Evolutionary conservation across 2,329 filamentous ascomycete species (phyloP), one percentile per base, ranked within the genome.

Genomic region (Nothopassalora personata): DNA sequence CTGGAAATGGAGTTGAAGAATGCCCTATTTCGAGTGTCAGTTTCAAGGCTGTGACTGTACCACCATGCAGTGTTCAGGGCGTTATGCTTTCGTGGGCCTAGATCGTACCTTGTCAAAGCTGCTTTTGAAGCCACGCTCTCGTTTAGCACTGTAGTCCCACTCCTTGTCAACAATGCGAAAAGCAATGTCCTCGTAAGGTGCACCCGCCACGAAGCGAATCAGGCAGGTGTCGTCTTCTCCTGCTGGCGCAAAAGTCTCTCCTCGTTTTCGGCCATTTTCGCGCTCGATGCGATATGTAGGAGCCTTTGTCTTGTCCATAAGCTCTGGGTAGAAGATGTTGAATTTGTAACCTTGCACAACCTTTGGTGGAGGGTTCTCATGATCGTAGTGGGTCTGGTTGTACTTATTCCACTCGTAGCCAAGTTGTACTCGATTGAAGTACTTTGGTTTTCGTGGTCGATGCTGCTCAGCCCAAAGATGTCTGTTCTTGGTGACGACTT

Each of bases 321-420:
- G 84, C 68, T 99, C 94, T 0, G 94, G 94, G 71, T 99, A 99
- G 77, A 99, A 99, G 54, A 99, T 93, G 77, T 99, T 97, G 82
- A 99, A 99, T 74, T 96, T 97, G 81, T 99, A 99, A 58, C 94
- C 94, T 74, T 99, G 94, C 10, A 99, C 94, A 6, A 99, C 93
- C 76, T 96, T 97, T 28, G 94, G 94, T 1, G 94, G 94, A 1
- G 94, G 94, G 70, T 97, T 97, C 72, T 97, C 93, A 74, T 97
- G 91, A 74, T 97, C 94, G 77, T 99, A 99, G 76, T 99, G 94
- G 11, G 94, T 99, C 77, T 99, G 94, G 71, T 99, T 99, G 82
- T 99, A 99, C 76, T 99, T 99, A 80, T 99, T 99, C 94, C 94
- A 99, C 75, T 99, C 94, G 74, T 97, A 99, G 55, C 94, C 94